phyloP scores from a whole-genome alignment of 805 yeast genomes.

The Candida vartiovaarae region DNA sequence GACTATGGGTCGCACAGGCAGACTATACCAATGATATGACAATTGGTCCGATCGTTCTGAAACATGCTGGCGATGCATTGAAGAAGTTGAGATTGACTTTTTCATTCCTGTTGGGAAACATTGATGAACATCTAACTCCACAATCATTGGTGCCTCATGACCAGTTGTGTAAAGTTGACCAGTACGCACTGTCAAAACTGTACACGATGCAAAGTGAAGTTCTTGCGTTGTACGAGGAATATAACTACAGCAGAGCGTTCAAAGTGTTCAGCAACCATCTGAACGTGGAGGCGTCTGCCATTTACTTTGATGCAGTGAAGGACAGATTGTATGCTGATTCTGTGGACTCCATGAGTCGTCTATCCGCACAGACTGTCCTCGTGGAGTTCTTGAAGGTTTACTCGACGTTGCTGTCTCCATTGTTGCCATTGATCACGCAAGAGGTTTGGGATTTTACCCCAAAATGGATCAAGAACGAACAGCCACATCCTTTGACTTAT shows the following conservation, averaged over 20 bases:
- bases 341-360: constrained; percentile 39
- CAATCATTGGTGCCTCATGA: constrained; percentile 31
- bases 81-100: constrained; percentile 81
- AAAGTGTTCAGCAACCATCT: constrained; percentile 64
- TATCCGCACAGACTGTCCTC: constrained; percentile 60
- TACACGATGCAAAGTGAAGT: constrained; percentile 37
- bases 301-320: constrained; percentile 81
- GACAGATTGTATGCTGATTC: constrained; percentile 77
- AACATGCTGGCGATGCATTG: constrained; percentile 70
- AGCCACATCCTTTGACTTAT: constrained; percentile 13
- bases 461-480: constrained; percentile 15
- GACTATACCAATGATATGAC: constrained; percentile 79
- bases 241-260: constrained; percentile 65
- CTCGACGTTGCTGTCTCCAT: constrained; percentile 66
- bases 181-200: constrained; percentile 52
- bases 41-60: constrained; percentile 63
- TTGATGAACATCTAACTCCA: constrained; percentile 36
- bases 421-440: constrained; percentile 77
- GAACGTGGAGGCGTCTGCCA: constrained; percentile 69
- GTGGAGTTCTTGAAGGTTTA: constrained; percentile 52
- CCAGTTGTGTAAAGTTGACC: constrained; percentile 45
- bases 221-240: constrained; percentile 40
- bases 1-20: constrained; percentile 86
- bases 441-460: constrained; percentile 73
- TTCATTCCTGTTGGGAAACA: constrained; percentile 73